Evolutionary conservation across 2,329 filamentous ascomycete genomes (phyloP).

Genomic region (Tolypocladium ovalisporum): DNA sequence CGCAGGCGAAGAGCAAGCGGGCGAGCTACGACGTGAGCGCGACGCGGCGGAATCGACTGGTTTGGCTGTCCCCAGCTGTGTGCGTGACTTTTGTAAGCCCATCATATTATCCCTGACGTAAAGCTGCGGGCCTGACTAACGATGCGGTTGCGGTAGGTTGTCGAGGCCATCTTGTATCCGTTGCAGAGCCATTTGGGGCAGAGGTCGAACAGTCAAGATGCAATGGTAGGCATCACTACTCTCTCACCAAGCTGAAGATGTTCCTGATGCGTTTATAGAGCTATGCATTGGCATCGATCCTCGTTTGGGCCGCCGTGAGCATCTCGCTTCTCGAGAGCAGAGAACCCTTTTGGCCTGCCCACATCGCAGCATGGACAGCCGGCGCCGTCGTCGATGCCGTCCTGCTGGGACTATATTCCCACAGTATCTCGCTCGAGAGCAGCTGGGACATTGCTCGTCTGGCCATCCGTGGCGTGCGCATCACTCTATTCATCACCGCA

Average conservation of each 20-base stretch:
- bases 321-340: conserved; percentile 3
- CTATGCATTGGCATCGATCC: conserved; percentile 2
- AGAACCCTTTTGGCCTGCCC: conserved; percentile 5
- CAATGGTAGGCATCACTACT: background rate
- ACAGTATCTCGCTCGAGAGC: background rate
- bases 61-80: background rate
- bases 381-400: conserved; percentile 2
- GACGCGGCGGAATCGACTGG: background rate
- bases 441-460: background rate
- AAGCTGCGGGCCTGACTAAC: background rate
- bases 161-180: background rate
- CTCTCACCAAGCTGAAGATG: background rate
- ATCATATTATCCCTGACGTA: background rate
- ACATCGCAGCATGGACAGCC: conserved; percentile 2
- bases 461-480: background rate
- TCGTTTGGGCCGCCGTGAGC: conserved; percentile 4
- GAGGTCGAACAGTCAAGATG: background rate
- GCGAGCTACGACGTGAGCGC: background rate
- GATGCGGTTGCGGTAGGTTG: background rate
- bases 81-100: background rate
- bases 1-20: background rate
- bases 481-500: background rate
- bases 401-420: background rate
- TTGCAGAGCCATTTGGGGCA: background rate
- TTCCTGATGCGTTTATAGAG: background rate